Evolutionary conservation across 768 basidiomycete species (phyloP).

Genomic region (Pleurotus salmoneostramineus): DNA sequence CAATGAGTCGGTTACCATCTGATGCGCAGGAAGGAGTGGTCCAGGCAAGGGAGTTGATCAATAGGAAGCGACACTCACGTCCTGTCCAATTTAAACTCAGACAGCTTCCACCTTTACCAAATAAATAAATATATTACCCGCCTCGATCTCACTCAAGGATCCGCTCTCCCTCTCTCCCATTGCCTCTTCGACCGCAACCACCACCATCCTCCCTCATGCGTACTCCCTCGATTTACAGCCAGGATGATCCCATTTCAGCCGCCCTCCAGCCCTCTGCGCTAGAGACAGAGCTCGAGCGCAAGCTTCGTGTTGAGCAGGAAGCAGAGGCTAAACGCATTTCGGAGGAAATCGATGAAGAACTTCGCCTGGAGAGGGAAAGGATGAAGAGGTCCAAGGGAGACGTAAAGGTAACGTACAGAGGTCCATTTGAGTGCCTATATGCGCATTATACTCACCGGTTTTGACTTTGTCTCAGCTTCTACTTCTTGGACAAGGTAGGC

Average conservation of each 20-base stretch:
- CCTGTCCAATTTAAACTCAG: neutral
- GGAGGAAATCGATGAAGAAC: slow-evolving; percentile 79
- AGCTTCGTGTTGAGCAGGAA: slow-evolving; percentile 57
- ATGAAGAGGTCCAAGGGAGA: slow-evolving; percentile 65
- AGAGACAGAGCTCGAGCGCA: slow-evolving; percentile 66
- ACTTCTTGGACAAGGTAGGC: slow-evolving; percentile 55
- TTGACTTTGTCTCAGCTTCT: slow-evolving; percentile 41
- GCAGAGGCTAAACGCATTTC: slow-evolving; percentile 73
- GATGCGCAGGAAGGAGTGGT: slow-evolving; percentile 16
- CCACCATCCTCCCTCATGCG: slow-evolving; percentile 49
- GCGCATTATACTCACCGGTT: slow-evolving; percentile 33
- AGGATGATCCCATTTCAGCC: slow-evolving; percentile 72
- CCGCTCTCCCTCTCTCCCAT: neutral
- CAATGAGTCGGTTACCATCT: slow-evolving; percentile 12
- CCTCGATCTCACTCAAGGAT: neutral
- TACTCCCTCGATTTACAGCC: slow-evolving; percentile 68
- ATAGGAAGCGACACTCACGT: neutral
- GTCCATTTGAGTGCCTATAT: slow-evolving; percentile 4
- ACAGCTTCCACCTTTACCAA: neutral
- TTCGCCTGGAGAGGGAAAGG: slow-evolving; percentile 65
- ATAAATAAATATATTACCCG: slow-evolving; percentile 6
- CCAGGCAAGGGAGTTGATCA: neutral
- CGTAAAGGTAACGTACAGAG: slow-evolving; percentile 53
- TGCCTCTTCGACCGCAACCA: slow-evolving; percentile 18
- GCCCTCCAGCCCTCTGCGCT: slow-evolving; percentile 60